A percentile compares a stretch with the other conserved stretches of the same genome.
phyloP scores from a whole-genome alignment of 192 early-diverging fungal genomes.

The Chytriomyces confervae region DNA sequence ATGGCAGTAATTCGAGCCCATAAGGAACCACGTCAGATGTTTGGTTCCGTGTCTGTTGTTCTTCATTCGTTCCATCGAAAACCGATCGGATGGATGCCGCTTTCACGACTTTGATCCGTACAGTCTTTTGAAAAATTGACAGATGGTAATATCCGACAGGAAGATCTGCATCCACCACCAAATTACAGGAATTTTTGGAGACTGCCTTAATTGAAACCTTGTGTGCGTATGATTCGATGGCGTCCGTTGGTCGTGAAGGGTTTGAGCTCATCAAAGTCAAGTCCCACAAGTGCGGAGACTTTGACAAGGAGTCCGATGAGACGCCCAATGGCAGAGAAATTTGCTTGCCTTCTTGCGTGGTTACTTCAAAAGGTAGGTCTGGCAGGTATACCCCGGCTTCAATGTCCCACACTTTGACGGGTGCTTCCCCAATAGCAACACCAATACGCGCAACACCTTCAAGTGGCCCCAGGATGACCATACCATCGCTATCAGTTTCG shows the following conservation, averaged over 20 bases:
- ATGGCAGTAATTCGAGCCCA: neutral
- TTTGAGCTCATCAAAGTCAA: neutral
- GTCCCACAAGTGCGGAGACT: conserved; percentile 10
- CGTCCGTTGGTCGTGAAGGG: neutral
- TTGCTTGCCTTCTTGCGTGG: neutral
- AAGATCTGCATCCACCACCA: neutral
- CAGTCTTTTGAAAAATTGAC: neutral
- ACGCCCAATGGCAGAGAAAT: conserved; percentile 13
- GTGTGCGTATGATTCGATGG: neutral
- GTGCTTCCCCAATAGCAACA: conserved; percentile 12
- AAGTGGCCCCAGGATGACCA: conserved; percentile 1
- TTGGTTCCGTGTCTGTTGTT: neutral
- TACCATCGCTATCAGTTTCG: conserved; percentile 2
- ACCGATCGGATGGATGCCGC: neutral
- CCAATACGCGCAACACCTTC: conserved; percentile 7
- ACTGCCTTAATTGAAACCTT: neutral
- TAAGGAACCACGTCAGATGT: neutral
- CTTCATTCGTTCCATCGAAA: neutral
- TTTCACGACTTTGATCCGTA: neutral
- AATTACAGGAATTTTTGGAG: conserved; percentile 6
- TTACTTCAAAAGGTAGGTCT: neutral
- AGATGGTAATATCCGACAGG: neutral
- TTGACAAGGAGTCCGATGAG: neutral
- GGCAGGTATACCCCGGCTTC: neutral
- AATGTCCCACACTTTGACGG: conserved; percentile 22